These are phyloP conservation scores for Hippophae tibetana DNA, from an alignment of 306 rosid genomes.

Conservation along the genomic window DNA sequence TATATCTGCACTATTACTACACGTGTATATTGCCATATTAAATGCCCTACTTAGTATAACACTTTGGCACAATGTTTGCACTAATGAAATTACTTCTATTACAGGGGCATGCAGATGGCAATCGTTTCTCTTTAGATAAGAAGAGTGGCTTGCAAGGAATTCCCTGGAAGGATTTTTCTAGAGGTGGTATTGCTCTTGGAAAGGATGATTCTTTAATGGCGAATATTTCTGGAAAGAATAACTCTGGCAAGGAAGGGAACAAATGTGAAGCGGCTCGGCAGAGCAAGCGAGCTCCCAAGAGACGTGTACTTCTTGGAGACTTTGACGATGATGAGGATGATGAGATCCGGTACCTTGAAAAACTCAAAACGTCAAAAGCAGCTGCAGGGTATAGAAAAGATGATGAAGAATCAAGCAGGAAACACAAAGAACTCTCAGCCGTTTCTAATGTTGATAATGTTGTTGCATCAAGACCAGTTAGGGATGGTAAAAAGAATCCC, in stretches of 20 bases:
- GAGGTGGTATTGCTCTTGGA: conserved; percentile 6
- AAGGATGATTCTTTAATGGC: conserved; percentile 16
- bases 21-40: too few species aligned
- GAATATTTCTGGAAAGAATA: conserved; percentile 1
- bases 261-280: conserved; percentile 24
- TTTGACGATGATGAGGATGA: conserved; percentile 22
- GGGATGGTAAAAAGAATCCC: conserved; percentile 18
- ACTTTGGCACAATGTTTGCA: too few species aligned
- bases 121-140: conserved; percentile 14
- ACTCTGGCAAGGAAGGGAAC: neutral
- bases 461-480: conserved; percentile 12
- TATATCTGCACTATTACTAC: too few species aligned
- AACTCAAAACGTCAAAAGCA: conserved; percentile 22
- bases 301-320: conserved; percentile 18
- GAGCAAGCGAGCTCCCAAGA: conserved; percentile 33
- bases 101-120: conserved; percentile 25
- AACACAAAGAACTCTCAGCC: neutral
- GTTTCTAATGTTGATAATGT: conserved; percentile 6
- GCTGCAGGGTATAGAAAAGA: neutral
- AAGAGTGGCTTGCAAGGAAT: conserved; percentile 8
- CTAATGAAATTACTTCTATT: neutral
- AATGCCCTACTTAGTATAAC: too few species aligned
- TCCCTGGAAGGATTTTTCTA: conserved; percentile 11
- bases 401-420: conserved; percentile 8
- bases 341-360: conserved; percentile 32